Conservation (phyloP, 1,284 basidiomycete genomes). For the Cutaneotrichosporon dermatis region DNA sequence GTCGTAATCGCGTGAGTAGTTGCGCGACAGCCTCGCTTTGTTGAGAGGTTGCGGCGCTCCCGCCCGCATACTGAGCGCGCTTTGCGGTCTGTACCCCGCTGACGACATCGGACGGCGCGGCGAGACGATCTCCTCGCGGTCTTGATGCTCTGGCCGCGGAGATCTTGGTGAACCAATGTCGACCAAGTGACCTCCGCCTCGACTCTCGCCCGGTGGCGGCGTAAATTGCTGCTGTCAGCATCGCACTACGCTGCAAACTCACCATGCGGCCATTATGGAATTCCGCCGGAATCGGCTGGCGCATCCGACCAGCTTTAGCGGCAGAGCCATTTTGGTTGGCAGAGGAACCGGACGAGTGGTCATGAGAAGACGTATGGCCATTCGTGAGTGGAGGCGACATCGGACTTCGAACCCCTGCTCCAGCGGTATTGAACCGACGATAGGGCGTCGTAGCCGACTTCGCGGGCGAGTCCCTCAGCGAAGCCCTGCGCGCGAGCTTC, state of each 20-base stretch:
- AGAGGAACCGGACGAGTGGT: not conserved
- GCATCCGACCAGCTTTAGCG: not conserved
- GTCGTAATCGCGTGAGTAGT: constrained; percentile 9
- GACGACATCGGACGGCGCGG: not conserved
- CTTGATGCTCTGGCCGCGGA: not conserved
- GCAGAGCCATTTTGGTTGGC: not conserved
- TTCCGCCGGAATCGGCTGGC: constrained; percentile 27
- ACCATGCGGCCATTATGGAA: constrained; percentile 35
- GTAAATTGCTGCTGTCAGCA: not conserved
- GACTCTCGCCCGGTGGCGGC: not conserved
- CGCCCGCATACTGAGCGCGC: not conserved
- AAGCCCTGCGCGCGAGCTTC: constrained; percentile 17
- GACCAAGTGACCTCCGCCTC: not conserved
- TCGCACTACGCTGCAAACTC: constrained; percentile 7
- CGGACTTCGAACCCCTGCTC: not conserved
- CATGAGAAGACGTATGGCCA: not conserved
- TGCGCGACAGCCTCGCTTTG: not conserved
- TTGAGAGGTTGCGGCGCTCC: not conserved
- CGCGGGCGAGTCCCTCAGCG: constrained; percentile 2
- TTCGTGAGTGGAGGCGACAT: not conserved
- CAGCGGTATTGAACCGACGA: not conserved
- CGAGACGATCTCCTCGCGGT: not conserved
- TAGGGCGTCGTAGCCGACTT: not conserved
- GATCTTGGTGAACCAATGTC: not conserved
- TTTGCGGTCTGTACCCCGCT: not conserved